Conservation (phyloP, 192 early-diverging fungal species). For the Gaertneriomyces sp. region DNA sequence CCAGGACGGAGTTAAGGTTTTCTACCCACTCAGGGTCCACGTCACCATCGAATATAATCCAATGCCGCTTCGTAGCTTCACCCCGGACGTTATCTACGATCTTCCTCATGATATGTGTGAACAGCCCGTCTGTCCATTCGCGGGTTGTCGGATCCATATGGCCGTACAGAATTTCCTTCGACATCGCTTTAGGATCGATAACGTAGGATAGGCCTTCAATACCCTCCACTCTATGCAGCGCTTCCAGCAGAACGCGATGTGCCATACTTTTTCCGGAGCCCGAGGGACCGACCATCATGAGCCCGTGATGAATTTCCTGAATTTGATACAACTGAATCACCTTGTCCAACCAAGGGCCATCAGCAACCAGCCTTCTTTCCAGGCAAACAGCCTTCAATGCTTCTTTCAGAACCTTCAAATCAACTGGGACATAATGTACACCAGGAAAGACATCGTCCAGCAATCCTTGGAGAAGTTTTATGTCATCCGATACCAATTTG, state of each 20-base stretch:
- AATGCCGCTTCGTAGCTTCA: slow-evolving; percentile 88
- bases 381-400: slow-evolving; percentile 75
- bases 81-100: slow-evolving; percentile 98
- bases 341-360: slow-evolving; percentile 90
- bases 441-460: slow-evolving; percentile 94
- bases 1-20: slow-evolving; percentile 94
- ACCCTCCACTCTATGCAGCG: slow-evolving; percentile 82
- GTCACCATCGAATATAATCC: slow-evolving; percentile 99
- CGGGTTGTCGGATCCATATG: slow-evolving; percentile 94
- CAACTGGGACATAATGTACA: slow-evolving; percentile 75
- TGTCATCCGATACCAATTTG: slow-evolving; percentile 97
- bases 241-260: slow-evolving; percentile 90
- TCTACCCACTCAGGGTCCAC: slow-evolving; percentile 99
- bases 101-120: slow-evolving; percentile 95
- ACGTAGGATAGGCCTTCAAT: slow-evolving; percentile 89
- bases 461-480: slow-evolving; percentile 78
- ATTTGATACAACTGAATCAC: slow-evolving; percentile 97
- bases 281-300: slow-evolving; percentile 99
- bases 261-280: slow-evolving; percentile 93
- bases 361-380: slow-evolving; percentile 68
- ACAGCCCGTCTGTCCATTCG: slow-evolving; percentile 99
- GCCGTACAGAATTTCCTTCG: slow-evolving; percentile 96
- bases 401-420: slow-evolving; percentile 67
- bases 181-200: slow-evolving; percentile 98
- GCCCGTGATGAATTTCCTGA: slow-evolving; percentile 95